Percentiles rank a stretch among this genome's conserved stretches.
These are phyloP conservation scores for Heliamphora pulchella DNA, from an alignment of 179 eudicot species.

Conservation along the genomic window DNA sequence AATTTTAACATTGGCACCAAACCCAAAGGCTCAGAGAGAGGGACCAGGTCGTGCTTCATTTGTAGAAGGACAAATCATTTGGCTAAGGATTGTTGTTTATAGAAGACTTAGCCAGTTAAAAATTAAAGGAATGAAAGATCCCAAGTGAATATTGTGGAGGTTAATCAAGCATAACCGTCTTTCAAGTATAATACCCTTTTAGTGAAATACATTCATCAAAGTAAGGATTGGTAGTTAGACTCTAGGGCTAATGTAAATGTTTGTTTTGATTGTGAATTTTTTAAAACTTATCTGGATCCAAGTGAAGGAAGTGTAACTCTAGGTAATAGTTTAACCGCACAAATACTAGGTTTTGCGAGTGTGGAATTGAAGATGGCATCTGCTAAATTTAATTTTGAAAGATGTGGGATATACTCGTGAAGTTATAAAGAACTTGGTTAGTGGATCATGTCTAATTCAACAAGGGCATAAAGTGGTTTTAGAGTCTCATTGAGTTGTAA, in stretches of 20 bases:
- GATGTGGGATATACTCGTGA: not conserved
- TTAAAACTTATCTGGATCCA: not conserved
- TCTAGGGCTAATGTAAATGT: not conserved
- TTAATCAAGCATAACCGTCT: not conserved
- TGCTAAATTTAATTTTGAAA: not conserved
- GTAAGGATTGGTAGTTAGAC: slow-evolving; percentile 3
- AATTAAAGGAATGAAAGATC: not conserved
- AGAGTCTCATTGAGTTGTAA: not conserved
- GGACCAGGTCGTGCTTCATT: not conserved
- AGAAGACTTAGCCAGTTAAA: not conserved
- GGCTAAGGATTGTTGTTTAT: not conserved
- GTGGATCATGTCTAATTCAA: not conserved
- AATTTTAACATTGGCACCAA: not conserved
- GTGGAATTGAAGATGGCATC: not conserved
- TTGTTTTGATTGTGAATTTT: not conserved
- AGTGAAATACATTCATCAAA: not conserved
- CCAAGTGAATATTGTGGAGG: not conserved
- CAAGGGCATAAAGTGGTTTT: not conserved
- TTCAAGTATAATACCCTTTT: not conserved
- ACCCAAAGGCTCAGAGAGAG: not conserved
- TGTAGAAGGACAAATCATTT: not conserved
- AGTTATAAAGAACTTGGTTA: not conserved
- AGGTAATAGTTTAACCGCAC: not conserved
- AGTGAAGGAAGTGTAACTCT: slow-evolving; percentile 1
- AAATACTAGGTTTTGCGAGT: not conserved